phyloP scores from a whole-genome alignment of 2,329 filamentous ascomycete species.

The Calonectria henricotiae region DNA sequence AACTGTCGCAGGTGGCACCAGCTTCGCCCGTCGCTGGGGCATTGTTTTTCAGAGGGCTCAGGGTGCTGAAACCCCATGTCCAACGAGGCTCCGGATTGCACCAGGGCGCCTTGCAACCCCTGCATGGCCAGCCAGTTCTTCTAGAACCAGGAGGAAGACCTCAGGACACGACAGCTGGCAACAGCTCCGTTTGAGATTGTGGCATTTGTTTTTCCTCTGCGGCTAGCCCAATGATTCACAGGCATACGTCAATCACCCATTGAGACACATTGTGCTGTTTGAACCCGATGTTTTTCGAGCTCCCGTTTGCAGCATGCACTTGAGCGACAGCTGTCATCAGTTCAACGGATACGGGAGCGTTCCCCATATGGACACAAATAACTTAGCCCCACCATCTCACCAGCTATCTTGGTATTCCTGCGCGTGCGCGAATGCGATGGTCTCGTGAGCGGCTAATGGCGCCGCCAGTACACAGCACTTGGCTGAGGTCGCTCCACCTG shows the following conservation, averaged over 20 bases:
- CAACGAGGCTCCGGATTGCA: conserved; percentile 19
- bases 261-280: not conserved
- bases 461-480: not conserved
- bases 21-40: conserved; percentile 18
- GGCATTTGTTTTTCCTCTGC: not conserved
- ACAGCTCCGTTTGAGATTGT: conserved; percentile 13
- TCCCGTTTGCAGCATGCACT: conserved; percentile 29
- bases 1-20: conserved; percentile 26
- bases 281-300: not conserved
- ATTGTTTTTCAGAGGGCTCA: conserved; percentile 32
- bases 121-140: conserved; percentile 47
- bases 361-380: conserved; percentile 32
- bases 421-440: conserved; percentile 43
- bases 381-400: conserved; percentile 48
- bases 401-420: conserved; percentile 36
- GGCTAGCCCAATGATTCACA: not conserved
- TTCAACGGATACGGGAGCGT: conserved; percentile 19
- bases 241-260: not conserved
- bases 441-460: conserved; percentile 48
- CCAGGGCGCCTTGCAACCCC: conserved; percentile 44
- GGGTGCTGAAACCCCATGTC: conserved; percentile 33
- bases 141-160: conserved; percentile 54
- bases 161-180: conserved; percentile 31
- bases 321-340: conserved; percentile 31
- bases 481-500: not conserved